These are phyloP conservation scores for Pseudogymnoascus sp. DNA, from an alignment of 2,329 filamentous ascomycete species.

Conservation along the genomic window DNA sequence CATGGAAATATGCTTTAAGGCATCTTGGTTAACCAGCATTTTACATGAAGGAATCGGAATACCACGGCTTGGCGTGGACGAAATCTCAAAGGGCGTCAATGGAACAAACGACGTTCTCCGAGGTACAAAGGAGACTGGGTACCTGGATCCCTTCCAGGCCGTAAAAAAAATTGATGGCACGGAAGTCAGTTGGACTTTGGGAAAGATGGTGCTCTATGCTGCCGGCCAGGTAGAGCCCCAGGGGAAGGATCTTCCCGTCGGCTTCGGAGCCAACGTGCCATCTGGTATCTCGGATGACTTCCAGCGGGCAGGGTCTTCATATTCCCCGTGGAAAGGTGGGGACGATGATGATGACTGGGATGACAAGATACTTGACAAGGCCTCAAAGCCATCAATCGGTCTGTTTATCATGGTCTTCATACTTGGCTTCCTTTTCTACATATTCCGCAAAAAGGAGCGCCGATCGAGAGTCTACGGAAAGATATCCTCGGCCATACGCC, in stretches of 20 bases:
- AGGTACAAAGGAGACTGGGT: slow-evolving; percentile 66
- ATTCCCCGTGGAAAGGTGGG: slow-evolving; percentile 23
- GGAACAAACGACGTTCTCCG: slow-evolving; percentile 50
- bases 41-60: slow-evolving; percentile 94
- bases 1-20: slow-evolving; percentile 91
- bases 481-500: slow-evolving; percentile 37
- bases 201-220: slow-evolving; percentile 93
- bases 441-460: slow-evolving; percentile 74
- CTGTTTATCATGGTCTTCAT: slow-evolving; percentile 73
- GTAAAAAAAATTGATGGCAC: slow-evolving; percentile 86
- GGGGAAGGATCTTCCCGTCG: slow-evolving; percentile 64
- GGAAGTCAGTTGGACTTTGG: slow-evolving; percentile 95
- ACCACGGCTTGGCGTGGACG: slow-evolving; percentile 73
- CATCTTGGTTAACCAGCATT: slow-evolving; percentile 95
- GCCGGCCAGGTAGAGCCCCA: slow-evolving; percentile 74
- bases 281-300: slow-evolving; percentile 63
- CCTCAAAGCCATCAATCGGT: slow-evolving; percentile 62
- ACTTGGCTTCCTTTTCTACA: slow-evolving; percentile 58
- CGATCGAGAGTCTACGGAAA: slow-evolving; percentile 54
- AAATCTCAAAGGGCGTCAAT: slow-evolving; percentile 38
- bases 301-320: slow-evolving; percentile 64
- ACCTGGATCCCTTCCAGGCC: slow-evolving; percentile 79
- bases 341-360: slow-evolving; percentile 53
- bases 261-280: slow-evolving; percentile 80
- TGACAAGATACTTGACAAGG: slow-evolving; percentile 56